Evolutionary conservation across 2,329 filamentous ascomycete genomes (phyloP).

Genomic region (Colletotrichum brevisporum): DNA sequence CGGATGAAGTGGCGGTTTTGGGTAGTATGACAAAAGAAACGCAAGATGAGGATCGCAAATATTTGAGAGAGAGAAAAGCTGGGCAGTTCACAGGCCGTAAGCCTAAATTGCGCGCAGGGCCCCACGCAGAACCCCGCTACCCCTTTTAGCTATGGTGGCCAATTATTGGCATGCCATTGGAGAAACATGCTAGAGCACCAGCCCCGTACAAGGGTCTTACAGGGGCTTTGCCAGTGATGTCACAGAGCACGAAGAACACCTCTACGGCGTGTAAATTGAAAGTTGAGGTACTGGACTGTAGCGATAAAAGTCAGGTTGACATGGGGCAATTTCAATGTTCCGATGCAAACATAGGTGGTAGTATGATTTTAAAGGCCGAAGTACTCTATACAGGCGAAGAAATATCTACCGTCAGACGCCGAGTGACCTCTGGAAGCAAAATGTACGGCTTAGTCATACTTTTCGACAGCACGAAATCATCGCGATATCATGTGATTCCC

Average conservation of each 20-base stretch:
- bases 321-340: not conserved
- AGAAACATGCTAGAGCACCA: slow-evolving; percentile 12
- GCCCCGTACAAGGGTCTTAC: slow-evolving; percentile 25
- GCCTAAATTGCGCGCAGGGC: slow-evolving; percentile 33
- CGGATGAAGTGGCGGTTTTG: slow-evolving; percentile 13
- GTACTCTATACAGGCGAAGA: not conserved
- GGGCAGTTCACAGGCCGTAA: not conserved
- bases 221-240: slow-evolving; percentile 25
- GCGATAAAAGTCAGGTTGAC: not conserved
- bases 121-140: slow-evolving; percentile 31
- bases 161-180: slow-evolving; percentile 24
- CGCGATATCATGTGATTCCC: slow-evolving; percentile 38
- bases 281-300: not conserved
- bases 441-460: not conserved
- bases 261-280: not conserved
- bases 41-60: slow-evolving; percentile 23
- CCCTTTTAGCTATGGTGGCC: not conserved
- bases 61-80: slow-evolving; percentile 19
- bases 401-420: not conserved
- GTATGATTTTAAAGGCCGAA: not conserved
- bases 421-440: not conserved
- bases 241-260: slow-evolving; percentile 2
- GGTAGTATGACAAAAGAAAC: slow-evolving; percentile 17
- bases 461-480: slow-evolving; percentile 3
- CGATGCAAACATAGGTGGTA: not conserved